These are phyloP conservation scores for Chlamydomonas sphaeroides DNA, from an alignment of 139 green algal genomes.

Conservation along the genomic window DNA sequence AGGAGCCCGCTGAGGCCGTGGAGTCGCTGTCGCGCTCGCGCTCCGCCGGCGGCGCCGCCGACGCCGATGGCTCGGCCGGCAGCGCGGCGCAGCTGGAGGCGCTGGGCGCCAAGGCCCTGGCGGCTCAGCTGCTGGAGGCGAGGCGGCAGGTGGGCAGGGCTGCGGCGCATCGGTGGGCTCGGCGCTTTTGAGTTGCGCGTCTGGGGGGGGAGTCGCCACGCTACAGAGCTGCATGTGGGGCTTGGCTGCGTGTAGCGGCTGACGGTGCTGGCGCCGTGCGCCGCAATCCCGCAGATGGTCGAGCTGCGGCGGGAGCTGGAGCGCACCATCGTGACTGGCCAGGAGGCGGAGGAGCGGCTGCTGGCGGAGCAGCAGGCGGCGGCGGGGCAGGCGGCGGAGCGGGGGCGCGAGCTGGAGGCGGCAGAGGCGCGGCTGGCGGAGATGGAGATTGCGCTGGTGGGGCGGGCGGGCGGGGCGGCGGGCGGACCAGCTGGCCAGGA, in stretches of 20 bases:
- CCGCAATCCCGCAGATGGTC: too few relatives aligned
- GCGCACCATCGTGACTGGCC: conserved; percentile 11
- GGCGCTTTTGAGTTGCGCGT: too few relatives aligned
- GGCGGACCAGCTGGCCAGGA: too few relatives aligned
- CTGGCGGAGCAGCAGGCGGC: background rate
- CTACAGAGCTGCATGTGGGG: too few relatives aligned
- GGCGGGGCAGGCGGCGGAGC: background rate
- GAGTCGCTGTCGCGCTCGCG: background rate
- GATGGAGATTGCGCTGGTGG: conserved; percentile 11
- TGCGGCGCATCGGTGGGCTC: too few relatives aligned
- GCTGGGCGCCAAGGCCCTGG: conserved; percentile 19
- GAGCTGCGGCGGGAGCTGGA: conserved; percentile 33
- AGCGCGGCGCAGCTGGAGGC: conserved; percentile 11
- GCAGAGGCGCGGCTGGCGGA: background rate
- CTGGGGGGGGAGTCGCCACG: too few relatives aligned
- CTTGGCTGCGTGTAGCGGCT: too few relatives aligned
- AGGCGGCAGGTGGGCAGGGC: background rate
- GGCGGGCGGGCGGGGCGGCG: background rate
- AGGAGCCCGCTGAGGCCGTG: background rate
- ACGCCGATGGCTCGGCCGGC: background rate
- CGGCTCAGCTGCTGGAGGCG: conserved; percentile 10
- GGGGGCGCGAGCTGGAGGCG: background rate
- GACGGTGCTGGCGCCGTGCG: too few relatives aligned
- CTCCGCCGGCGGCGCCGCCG: background rate
- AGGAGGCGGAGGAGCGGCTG: background rate